Percentiles rank a stretch among this genome's conserved stretches.
Conservation (phyloP, 2,329 filamentous ascomycete species). For the Colletotrichum theobromicola region DNA sequence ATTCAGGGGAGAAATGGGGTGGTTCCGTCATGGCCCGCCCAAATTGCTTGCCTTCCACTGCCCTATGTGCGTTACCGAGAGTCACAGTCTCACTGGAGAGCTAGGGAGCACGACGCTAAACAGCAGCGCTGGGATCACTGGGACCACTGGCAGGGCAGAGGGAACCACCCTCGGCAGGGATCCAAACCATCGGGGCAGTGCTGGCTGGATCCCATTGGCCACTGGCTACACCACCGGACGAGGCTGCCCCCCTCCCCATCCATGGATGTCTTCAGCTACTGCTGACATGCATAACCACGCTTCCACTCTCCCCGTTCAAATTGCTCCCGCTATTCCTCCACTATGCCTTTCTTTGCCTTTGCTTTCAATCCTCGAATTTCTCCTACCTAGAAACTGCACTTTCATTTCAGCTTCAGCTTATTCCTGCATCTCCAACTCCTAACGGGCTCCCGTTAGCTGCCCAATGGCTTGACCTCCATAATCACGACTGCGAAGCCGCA, state of each 20-base stretch:
- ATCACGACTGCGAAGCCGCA: slow-evolving; percentile 2
- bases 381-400: not conserved
- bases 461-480: slow-evolving; percentile 11
- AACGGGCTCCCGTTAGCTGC: not conserved
- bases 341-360: not conserved
- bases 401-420: not conserved
- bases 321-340: not conserved
- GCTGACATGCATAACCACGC: slow-evolving; percentile 21
- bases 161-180: not conserved
- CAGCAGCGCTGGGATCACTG: not conserved
- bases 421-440: not conserved
- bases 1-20: slow-evolving; percentile 1
- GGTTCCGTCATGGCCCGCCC: slow-evolving; percentile 1
- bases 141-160: not conserved
- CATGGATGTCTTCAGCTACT: slow-evolving; percentile 17
- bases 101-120: slow-evolving; percentile 5
- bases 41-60: not conserved
- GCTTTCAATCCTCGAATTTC: not conserved
- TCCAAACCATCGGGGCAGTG: slow-evolving; percentile 11
- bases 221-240: not conserved
- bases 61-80: not conserved
- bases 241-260: slow-evolving; percentile 6
- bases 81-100: not conserved
- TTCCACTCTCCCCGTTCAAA: slow-evolving; percentile 1
- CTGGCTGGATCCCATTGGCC: slow-evolving; percentile 1